Percentiles rank a stretch among this genome's conserved stretches.
These are phyloP conservation scores for Fraxinus ornus DNA, from an alignment of 305 asterid species.

Conservation along the genomic window DNA sequence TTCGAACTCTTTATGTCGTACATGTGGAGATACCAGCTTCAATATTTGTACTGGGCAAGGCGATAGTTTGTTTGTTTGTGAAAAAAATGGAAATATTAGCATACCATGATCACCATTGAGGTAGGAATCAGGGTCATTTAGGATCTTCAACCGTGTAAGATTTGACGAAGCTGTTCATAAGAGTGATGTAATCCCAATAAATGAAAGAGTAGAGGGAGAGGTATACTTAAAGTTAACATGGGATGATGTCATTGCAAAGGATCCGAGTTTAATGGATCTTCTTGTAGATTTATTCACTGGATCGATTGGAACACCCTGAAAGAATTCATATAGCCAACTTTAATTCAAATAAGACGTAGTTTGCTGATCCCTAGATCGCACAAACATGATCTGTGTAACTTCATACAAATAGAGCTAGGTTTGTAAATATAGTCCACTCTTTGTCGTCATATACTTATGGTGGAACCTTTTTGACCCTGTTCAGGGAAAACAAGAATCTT, in stretches of 20 bases:
- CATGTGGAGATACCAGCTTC: neutral
- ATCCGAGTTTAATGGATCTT: neutral
- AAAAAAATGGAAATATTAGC: neutral
- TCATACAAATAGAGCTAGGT: neutral
- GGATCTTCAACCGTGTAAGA: neutral
- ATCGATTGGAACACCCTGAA: neutral
- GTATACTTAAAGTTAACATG: neutral
- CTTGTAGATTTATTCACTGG: neutral
- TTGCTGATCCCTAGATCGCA: neutral
- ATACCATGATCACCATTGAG: neutral
- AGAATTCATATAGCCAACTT: neutral
- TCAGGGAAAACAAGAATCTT: conserved; percentile 83
- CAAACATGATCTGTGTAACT: neutral
- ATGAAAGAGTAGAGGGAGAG: neutral
- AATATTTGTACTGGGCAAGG: neutral
- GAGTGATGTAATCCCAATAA: neutral
- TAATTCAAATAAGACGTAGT: neutral
- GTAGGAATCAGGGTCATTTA: neutral
- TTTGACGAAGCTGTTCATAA: neutral
- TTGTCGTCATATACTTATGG: conserved; percentile 15
- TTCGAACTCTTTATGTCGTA: neutral
- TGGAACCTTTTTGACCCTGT: conserved; percentile 17
- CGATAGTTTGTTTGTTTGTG: neutral
- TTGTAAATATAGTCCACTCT: neutral
- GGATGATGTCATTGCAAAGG: neutral